These are phyloP conservation scores for Nothomitra cinnamomea DNA, from an alignment of 2,329 filamentous ascomycete genomes.

Conservation along the genomic window DNA sequence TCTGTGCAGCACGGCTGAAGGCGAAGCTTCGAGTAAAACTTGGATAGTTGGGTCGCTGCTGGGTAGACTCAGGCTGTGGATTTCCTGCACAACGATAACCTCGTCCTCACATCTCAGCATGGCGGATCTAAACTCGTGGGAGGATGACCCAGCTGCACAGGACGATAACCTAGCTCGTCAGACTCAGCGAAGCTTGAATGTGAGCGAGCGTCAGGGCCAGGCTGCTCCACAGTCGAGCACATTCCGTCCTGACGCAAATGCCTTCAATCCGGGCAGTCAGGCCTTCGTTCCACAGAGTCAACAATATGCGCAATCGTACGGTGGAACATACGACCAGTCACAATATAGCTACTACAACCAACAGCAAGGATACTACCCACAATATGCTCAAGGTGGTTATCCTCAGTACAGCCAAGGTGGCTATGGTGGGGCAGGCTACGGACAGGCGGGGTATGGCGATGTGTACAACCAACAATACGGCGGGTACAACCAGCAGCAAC, in stretches of 20 bases:
- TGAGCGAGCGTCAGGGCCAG: constrained; percentile 31
- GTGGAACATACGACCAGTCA: constrained; percentile 28
- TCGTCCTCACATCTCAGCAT: constrained; percentile 32
- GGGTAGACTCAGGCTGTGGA: background rate
- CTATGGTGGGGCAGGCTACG: constrained; percentile 28
- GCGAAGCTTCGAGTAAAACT: no score
- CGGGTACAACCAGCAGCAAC: constrained; percentile 24
- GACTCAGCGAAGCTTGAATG: constrained; percentile 56
- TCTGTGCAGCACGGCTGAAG: no score
- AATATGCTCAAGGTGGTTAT: constrained; percentile 13
- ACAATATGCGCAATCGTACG: constrained; percentile 41
- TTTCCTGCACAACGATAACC: background rate
- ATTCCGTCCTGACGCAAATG: constrained; percentile 49
- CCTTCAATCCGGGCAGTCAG: constrained; percentile 57
- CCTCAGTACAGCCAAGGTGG: constrained; percentile 30
- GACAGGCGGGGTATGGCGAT: constrained; percentile 30
- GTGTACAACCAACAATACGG: constrained; percentile 18
- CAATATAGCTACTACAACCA: constrained; percentile 31
- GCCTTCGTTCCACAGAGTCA: constrained; percentile 54
- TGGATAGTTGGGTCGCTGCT: background rate
- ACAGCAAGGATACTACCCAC: constrained; percentile 20
- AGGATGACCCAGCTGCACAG: constrained; percentile 67
- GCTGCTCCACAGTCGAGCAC: constrained; percentile 25
- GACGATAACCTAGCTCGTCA: constrained; percentile 54
- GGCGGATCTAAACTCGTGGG: constrained; percentile 90